phyloP scores from a whole-genome alignment of 306 rosid genomes.

The Hippophae gyantsensis region DNA sequence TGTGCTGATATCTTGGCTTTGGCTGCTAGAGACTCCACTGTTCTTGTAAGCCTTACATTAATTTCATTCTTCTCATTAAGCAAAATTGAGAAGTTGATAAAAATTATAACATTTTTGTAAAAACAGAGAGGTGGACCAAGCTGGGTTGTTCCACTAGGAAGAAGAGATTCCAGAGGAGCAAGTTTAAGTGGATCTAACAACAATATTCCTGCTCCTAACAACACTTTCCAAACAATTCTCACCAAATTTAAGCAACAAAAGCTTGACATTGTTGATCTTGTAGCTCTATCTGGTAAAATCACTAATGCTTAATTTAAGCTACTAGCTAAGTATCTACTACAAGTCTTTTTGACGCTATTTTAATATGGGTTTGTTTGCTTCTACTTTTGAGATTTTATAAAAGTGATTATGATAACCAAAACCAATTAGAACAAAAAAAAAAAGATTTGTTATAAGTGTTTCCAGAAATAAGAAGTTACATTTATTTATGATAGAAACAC shows the following conservation, averaged over 20 bases:
- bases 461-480: no score
- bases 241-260: constrained; percentile 70
- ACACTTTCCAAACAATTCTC: constrained; percentile 77
- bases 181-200: constrained; percentile 87
- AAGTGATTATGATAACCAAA: no score
- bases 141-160: constrained; percentile 83
- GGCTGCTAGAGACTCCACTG: constrained; percentile 86
- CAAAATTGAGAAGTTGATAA: neutral
- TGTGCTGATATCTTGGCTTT: constrained; percentile 85
- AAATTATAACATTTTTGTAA: no score
- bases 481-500: no score
- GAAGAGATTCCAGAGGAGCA: constrained; percentile 69
- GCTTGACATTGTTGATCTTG: constrained; percentile 75
- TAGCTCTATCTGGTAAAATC: constrained; percentile 67
- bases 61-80: neutral
- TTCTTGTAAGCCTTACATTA: constrained; percentile 36
- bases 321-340: no score
- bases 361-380: no score
- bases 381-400: no score
- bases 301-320: neutral
- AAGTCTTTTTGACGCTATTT: no score
- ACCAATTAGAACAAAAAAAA: no score
- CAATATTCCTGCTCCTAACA: constrained; percentile 91
- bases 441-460: no score
- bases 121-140: constrained; percentile 71